Evolutionary conservation across 495 filamentous ascomycete species (phyloP).

Genomic region (Aspergillus ellipticus): DNA sequence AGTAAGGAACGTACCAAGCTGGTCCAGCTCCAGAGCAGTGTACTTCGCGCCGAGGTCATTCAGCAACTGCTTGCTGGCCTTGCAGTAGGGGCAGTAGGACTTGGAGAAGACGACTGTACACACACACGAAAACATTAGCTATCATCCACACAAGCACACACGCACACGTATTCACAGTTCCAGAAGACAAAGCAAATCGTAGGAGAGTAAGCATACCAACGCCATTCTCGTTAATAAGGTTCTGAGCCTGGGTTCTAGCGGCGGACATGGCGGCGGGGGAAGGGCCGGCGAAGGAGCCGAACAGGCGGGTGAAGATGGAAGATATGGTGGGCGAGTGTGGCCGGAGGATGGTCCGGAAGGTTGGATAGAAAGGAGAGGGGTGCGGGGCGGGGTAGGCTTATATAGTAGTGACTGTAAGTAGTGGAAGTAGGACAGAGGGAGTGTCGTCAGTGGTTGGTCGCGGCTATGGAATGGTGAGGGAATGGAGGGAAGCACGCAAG

Average conservation of each 20-base stretch:
- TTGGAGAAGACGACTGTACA: conserved; percentile 91
- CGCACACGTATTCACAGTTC: background rate
- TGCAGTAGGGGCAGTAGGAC: conserved; percentile 95
- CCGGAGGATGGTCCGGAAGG: background rate
- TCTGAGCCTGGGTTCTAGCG: conserved; percentile 80
- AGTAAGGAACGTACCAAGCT: conserved; percentile 57
- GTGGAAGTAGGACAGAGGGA: background rate
- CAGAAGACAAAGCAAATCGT: background rate
- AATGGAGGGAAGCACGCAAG: no score
- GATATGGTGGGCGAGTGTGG: conserved; percentile 56
- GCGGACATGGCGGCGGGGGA: conserved; percentile 70
- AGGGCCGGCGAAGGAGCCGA: conserved; percentile 55
- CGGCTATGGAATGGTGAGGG: background rate
- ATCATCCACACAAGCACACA: background rate
- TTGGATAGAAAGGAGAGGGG: conserved; percentile 4
- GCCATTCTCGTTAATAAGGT: conserved; percentile 85
- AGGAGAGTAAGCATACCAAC: conserved; percentile 61
- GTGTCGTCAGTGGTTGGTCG: no score
- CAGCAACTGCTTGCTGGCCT: conserved; percentile 70
- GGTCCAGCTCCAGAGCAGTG: conserved; percentile 75
- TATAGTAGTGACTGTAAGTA: background rate
- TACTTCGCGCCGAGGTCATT: conserved; percentile 67
- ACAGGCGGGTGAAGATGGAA: conserved; percentile 74
- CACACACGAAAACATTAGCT: background rate
- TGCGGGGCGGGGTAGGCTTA: background rate